Percentiles rank a stretch among this genome's conserved stretches.
phyloP scores from a whole-genome alignment of 257 asterid species.

The Echites panduratus region DNA sequence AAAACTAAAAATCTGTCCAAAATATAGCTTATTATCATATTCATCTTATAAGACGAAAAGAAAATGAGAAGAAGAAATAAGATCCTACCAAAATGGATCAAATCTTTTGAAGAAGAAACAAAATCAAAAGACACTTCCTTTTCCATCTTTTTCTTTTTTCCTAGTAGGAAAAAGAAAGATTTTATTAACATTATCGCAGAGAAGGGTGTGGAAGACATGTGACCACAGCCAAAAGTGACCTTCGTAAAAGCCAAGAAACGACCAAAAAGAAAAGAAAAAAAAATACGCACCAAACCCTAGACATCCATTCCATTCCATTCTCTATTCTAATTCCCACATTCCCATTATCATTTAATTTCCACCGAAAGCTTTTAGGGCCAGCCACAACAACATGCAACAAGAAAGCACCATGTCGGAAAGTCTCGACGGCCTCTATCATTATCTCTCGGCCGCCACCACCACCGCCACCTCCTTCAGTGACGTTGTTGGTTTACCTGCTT shows the following conservation, averaged over 20 bases:
- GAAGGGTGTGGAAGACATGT: not conserved
- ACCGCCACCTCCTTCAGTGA: not conserved
- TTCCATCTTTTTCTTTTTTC: not conserved
- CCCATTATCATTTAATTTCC: too few species aligned
- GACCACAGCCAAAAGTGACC: constrained; percentile 1
- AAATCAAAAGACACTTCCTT: not conserved
- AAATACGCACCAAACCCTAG: constrained; percentile 6
- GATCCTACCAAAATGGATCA: not conserved
- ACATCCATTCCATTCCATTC: constrained; percentile 9
- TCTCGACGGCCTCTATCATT: constrained; percentile 22
- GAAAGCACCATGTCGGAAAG: constrained; percentile 38
- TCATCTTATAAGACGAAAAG: not conserved
- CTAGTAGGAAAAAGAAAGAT: not conserved
- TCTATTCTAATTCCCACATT: too few species aligned
- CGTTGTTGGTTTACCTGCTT: not conserved
- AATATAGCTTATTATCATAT: too few species aligned
- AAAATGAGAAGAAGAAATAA: not conserved
- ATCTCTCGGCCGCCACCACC: constrained; percentile 31
- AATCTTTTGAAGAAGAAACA: not conserved
- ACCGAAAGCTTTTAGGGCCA: constrained; percentile 11
- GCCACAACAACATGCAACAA: constrained; percentile 48
- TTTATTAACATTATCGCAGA: not conserved
- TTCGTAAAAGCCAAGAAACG: not conserved
- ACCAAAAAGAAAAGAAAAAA: constrained; percentile 4
- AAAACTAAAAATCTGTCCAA: too few species aligned